Conservation (phyloP, 176 grass and related monocot species). For the Themeda triandra region DNA sequence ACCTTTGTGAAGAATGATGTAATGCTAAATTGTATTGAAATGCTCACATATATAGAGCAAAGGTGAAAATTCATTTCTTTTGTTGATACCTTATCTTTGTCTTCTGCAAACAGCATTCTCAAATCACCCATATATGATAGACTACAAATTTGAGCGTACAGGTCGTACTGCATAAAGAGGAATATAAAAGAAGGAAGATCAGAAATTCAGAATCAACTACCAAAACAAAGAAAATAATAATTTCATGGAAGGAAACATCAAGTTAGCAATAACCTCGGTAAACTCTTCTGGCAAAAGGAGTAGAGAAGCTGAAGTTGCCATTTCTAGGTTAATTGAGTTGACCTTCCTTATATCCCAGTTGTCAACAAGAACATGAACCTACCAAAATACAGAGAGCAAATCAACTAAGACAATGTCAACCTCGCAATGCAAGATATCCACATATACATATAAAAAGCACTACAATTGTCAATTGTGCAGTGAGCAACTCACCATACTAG, state of each 20-base stretch:
- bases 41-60: not conserved
- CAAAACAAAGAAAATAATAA: conserved; percentile 7
- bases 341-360: conserved; percentile 59
- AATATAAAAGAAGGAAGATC: not conserved
- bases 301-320: conserved; percentile 68
- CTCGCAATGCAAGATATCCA: not conserved
- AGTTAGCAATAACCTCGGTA: conserved; percentile 50
- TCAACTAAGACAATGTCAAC: not conserved
- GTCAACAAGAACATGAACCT: conserved; percentile 52
- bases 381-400: not conserved
- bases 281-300: conserved; percentile 81
- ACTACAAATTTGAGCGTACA: conserved; percentile 87
- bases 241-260: conserved; percentile 21
- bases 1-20: conserved; percentile 10
- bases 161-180: conserved; percentile 58
- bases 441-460: not conserved
- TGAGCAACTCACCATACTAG: not conserved
- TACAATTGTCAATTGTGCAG: not conserved
- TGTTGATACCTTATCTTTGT: conserved; percentile 75
- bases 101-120: conserved; percentile 94
- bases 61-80: not conserved
- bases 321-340: conserved; percentile 69
- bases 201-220: conserved; percentile 31
- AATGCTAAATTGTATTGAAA: conserved; percentile 5
- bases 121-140: conserved; percentile 92